Evolutionary conservation across 2,329 filamentous ascomycete species (phyloP), one percentile per base, ranked within the genome.

Genomic region (Pseudocercospora fijiensis): DNA sequence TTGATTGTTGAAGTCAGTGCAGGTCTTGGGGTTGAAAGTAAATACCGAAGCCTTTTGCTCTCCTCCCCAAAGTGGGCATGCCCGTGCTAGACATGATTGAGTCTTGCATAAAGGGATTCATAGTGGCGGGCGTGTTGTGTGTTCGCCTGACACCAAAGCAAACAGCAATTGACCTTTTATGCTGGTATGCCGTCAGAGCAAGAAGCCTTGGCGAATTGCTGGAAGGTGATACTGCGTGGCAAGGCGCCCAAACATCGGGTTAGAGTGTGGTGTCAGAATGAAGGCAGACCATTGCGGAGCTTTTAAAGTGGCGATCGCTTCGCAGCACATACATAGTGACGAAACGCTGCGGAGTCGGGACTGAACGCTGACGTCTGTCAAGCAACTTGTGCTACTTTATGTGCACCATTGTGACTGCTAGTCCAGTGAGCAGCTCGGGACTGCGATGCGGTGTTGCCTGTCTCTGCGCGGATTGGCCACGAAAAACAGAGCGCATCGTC

Each of bases 1-100:
- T 30, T 55, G 28, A 30, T 37, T 18, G 60, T 28, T 47, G 24
- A 41, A 49, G 41, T 20, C 45, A 24, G 45, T 49, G 45, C 45
- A 24, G 45, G 45, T 49, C 22, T 49, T 26, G 45, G 24, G 45
- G 49, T 56, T 56, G 53, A 37, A 41, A 20, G 30, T 37, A 33
- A 33, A 26, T 58, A 65, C 63, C 63, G 52, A 55, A 61, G 16
- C 63, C 63, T 57, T 61, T 56, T n/a, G 51, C 51, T 43, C 59
- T 61, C 41, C 63, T 49, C 27, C 63, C 63, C 28, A 65, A 51
- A 10, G 63, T 65, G 26, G 63, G 63, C 58, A 61, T 61, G 20
- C 59, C 58, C n/a, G 58, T 59, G 20, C 60, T 51, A 13, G 43
- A 33, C 26, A 61, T 55, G 28, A 56, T 41, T n/a, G 53, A 56